Conservation (phyloP, 345 rosid genomes). For the Eucalyptus erythrocorys region DNA sequence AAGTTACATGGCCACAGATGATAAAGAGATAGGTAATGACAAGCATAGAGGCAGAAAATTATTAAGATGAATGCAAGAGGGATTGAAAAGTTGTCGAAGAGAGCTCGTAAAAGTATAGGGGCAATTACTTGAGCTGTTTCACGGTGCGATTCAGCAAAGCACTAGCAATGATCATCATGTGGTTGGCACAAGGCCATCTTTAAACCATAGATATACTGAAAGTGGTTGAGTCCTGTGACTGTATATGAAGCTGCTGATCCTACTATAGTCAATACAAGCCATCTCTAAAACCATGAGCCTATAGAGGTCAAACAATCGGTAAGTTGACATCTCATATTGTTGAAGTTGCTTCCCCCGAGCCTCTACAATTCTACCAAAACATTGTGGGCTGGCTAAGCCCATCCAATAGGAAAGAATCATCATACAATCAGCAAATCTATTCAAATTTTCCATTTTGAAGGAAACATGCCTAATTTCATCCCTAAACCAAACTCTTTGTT, state of each 20-base stretch:
- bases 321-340: not conserved
- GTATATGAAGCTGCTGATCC: not conserved
- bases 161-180: not conserved
- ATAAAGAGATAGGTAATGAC: not conserved
- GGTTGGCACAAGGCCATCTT: not conserved
- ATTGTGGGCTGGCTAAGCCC: not conserved
- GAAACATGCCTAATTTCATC: not conserved
- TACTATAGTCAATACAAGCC: not conserved
- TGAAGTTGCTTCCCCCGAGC: not conserved
- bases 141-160: not conserved
- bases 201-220: not conserved
- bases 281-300: not conserved
- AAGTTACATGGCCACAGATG: not conserved
- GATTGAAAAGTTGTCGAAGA: not conserved
- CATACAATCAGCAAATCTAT: not conserved
- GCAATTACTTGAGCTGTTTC: not conserved
- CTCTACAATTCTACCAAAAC: not conserved
- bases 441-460: not conserved
- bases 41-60: not conserved
- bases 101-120: not conserved
- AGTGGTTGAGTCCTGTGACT: not conserved
- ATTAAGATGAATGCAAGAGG: not conserved
- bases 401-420: not conserved
- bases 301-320: not conserved
- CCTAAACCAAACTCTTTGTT: not conserved